A percentile compares a stretch with the other conserved stretches of the same genome.
These are phyloP conservation scores for Tripidium arundinaceum DNA, from an alignment of 202 grass and related monocot genomes.

Conservation along the genomic window DNA sequence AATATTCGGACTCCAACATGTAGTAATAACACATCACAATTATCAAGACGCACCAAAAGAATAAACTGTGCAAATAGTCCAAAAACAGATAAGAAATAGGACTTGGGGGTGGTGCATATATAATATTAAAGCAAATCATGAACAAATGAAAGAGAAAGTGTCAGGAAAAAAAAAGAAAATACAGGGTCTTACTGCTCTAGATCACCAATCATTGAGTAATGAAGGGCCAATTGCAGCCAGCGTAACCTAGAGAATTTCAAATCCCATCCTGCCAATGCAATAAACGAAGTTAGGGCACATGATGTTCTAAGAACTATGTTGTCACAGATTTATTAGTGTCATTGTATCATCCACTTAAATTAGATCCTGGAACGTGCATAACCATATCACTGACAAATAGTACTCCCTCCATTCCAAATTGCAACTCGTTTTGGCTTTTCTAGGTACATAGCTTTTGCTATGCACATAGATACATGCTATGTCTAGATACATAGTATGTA, in stretches of 20 bases:
- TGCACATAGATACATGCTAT: too few relatives aligned
- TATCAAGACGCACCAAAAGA: slow-evolving; percentile 1
- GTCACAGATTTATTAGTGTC: slow-evolving; percentile 14
- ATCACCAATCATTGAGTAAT: slow-evolving; percentile 63
- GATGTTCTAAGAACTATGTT: background rate
- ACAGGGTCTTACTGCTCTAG: slow-evolving; percentile 82
- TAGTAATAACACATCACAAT: background rate
- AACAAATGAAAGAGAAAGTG: slow-evolving; percentile 10
- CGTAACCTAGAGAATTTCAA: slow-evolving; percentile 77
- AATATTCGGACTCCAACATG: slow-evolving; percentile 7
- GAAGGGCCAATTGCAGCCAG: slow-evolving; percentile 82
- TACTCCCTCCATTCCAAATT: too few relatives aligned
- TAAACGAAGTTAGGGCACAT: slow-evolving; percentile 37
- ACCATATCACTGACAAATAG: slow-evolving; percentile 14
- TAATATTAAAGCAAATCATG: slow-evolving; percentile 13
- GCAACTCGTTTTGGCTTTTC: too few relatives aligned
- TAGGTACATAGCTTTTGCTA: too few relatives aligned
- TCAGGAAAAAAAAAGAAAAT: background rate
- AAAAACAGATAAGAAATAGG: slow-evolving; percentile 13
- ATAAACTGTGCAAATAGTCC: slow-evolving; percentile 2
- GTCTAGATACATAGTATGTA: too few relatives aligned
- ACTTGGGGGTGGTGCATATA: background rate
- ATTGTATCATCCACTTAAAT: slow-evolving; percentile 1
- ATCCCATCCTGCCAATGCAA: slow-evolving; percentile 81
- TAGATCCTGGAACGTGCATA: background rate